A percentile compares a stretch with the other conserved stretches of the same genome.
phyloP scores from a whole-genome alignment of 2,329 filamentous ascomycete genomes.

The Alternaria angustiovoidea region DNA sequence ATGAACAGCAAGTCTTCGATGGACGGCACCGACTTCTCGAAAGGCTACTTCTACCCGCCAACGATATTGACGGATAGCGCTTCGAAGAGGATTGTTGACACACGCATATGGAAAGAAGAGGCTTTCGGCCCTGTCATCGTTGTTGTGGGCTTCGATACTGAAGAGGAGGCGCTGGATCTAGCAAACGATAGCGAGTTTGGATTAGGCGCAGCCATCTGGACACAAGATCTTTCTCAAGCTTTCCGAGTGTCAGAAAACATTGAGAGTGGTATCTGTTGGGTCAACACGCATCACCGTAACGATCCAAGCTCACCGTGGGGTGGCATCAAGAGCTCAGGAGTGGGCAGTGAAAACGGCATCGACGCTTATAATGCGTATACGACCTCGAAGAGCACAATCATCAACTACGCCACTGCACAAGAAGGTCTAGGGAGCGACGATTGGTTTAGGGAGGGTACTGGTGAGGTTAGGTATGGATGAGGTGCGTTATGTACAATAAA shows the following conservation, averaged over 20 bases:
- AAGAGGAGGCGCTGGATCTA: conserved; percentile 57
- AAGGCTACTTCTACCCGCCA: conserved; percentile 60
- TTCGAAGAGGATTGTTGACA: conserved; percentile 45
- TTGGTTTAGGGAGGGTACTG: conserved; percentile 71
- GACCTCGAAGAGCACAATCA: conserved; percentile 69
- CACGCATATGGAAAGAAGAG: conserved; percentile 55
- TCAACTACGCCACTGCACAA: conserved; percentile 70
- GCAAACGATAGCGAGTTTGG: conserved; percentile 62
- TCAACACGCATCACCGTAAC: conserved; percentile 71
- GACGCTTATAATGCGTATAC: conserved; percentile 59
- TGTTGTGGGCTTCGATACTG: conserved; percentile 56
- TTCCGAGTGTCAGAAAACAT: conserved; percentile 58
- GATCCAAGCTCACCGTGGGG: conserved; percentile 77
- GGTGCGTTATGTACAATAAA: not conserved
- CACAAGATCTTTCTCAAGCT: conserved; percentile 58
- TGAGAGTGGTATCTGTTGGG: conserved; percentile 59
- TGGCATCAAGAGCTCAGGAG: conserved; percentile 67
- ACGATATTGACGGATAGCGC: conserved; percentile 51
- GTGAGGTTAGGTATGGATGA: conserved; percentile 66
- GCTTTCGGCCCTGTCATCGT: conserved; percentile 63
- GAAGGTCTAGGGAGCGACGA: conserved; percentile 65
- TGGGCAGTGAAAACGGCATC: conserved; percentile 76
- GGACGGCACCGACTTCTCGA: conserved; percentile 61
- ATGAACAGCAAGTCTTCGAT: conserved; percentile 59
- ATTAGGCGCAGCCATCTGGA: conserved; percentile 61